Evolutionary conservation across 108 stramenopile genomes (phyloP), one percentile per base, ranked within the genome.

Genomic region (Discostella stelligeroides): DNA sequence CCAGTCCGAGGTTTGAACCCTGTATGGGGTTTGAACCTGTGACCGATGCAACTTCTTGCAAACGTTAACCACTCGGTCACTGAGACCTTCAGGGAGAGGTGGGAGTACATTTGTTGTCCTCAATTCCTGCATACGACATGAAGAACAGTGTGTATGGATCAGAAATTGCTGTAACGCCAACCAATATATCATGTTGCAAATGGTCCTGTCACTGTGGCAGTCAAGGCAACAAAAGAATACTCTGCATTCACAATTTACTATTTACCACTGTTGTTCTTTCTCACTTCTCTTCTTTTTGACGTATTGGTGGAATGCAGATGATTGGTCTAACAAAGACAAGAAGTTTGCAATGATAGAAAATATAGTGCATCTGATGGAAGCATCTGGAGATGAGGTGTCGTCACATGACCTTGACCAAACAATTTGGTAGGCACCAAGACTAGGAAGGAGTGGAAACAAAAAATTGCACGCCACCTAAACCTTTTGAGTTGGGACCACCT

Each of bases 301-400:
- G 58, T 2, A 9, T 60, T 70, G 57, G 69, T 68, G 66, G 66
- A 20, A 56, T 4, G 14, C 20, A 25, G 30, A 18, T 5, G 1
- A 15, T 37, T 68, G 53, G 66, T 42, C 66, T 1, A 51, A 69
- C 3, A 41, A 60, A 21, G 68, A 69, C 1, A 7, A 39, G 14
- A 0, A 27, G 27, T 1, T 21, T n/a, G n/a, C n/a, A 5, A 45
- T 69, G 68, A 59, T 58, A 59, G 5, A 34, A 38, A 70, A 55
- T 57, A 70, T 70, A 4, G 14, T 48, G 2, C 40, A 13, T 47
- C 30, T 59, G 46, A 70, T 70, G 58, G 69, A 70, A 50, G 64
- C 64, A 21, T 39, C 64, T 34, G 64, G 64, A 1, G 64, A 49
- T 12, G 2, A 13, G 8, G 43, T 65, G n/a, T 38, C 17, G 30